Evolutionary conservation across 1,284 basidiomycete species (phyloP).

Genomic region (Inonotus hispidus): DNA sequence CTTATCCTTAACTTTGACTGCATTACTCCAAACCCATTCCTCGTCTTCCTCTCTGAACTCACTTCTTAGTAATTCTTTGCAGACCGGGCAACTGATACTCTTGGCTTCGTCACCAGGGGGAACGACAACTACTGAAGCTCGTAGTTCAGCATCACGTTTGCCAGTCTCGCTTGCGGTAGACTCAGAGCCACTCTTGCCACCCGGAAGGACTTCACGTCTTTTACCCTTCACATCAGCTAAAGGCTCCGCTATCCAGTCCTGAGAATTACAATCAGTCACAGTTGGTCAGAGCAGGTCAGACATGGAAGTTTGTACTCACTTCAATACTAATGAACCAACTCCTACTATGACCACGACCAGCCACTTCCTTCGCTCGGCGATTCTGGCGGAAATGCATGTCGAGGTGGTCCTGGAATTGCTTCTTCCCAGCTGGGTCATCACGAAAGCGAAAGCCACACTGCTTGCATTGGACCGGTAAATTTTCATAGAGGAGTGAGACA

Average conservation of each 20-base stretch:
- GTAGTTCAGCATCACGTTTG: conserved; percentile 69
- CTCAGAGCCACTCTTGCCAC: not conserved
- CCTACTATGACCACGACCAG: conserved; percentile 84
- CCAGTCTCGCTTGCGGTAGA: conserved; percentile 42
- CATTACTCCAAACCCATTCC: conserved; percentile 98
- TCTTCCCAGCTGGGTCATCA: conserved; percentile 66
- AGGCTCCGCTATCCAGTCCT: conserved; percentile 22
- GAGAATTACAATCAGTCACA: not conserved
- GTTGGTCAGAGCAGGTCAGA: not conserved
- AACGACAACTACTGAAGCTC: conserved; percentile 79
- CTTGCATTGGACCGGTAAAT: conserved; percentile 81
- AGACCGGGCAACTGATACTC: conserved; percentile 85
- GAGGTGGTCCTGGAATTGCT: conserved; percentile 82
- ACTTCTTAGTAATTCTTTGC: conserved; percentile 90
- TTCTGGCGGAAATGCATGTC: conserved; percentile 98
- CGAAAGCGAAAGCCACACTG: conserved; percentile 91
- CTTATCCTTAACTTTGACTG: conserved; percentile 75
- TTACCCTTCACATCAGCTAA: conserved; percentile 39
- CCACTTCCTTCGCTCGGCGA: conserved; percentile 72
- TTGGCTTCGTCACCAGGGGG: conserved; percentile 83
- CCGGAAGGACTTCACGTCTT: conserved; percentile 26
- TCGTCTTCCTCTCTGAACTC: conserved; percentile 97
- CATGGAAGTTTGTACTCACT: conserved; percentile 47
- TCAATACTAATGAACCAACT: conserved; percentile 87
- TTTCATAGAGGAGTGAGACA: conserved; percentile 65